phyloP scores from a whole-genome alignment of 768 basidiomycete genomes.

The Psilocybe cubensis region DNA sequence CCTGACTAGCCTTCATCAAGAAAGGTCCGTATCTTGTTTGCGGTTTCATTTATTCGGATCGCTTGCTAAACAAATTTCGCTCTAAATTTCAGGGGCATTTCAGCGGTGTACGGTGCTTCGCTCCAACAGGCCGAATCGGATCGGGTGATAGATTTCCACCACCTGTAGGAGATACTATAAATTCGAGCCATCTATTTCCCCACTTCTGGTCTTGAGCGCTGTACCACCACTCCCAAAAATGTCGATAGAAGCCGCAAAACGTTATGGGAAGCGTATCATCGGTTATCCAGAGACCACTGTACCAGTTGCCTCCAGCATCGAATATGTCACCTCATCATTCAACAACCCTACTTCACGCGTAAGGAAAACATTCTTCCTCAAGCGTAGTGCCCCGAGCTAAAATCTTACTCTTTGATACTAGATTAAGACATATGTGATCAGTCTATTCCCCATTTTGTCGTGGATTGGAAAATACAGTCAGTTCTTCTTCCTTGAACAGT shows the following conservation, averaged over 20 bases:
- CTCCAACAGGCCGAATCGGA: not conserved
- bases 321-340: constrained; percentile 50
- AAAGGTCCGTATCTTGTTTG: not conserved
- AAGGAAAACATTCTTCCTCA: constrained; percentile 7
- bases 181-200: constrained; percentile 9
- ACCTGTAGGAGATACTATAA: constrained; percentile 8
- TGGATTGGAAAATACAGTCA: constrained; percentile 91
- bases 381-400: constrained; percentile 2
- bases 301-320: constrained; percentile 59
- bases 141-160: constrained; percentile 13
- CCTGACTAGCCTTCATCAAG: not conserved
- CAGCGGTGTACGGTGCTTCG: not conserved
- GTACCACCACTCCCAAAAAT: constrained; percentile 15
- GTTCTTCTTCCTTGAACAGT: constrained; percentile 24
- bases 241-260: constrained; percentile 40
- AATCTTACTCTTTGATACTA: constrained; percentile 30
- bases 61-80: not conserved
- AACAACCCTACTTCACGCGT: constrained; percentile 55
- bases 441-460: constrained; percentile 81
- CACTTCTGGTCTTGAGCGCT: constrained; percentile 5
- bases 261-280: constrained; percentile 58
- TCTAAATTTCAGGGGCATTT: constrained; percentile 4
- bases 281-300: constrained; percentile 62
- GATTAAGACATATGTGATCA: constrained; percentile 64
- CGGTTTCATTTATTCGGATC: constrained; percentile 1